Conservation (phyloP, 345 rosid species). For the Abelmoschus esculentus region DNA sequence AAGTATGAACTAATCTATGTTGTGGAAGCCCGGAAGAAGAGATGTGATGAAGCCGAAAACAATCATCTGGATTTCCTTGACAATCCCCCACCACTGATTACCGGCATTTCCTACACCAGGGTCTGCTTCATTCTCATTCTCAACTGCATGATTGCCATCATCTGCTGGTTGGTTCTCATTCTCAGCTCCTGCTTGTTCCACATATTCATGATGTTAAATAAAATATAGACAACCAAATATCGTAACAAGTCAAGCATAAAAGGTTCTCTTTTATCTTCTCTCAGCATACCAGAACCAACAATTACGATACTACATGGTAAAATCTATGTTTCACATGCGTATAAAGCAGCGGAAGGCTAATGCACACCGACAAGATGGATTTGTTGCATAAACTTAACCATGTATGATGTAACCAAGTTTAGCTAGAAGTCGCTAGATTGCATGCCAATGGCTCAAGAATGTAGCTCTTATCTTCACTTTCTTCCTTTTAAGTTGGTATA, state of each 20-base stretch:
- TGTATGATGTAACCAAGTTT: no score
- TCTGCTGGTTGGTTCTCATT: slow-evolving; percentile 48
- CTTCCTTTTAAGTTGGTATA: background rate
- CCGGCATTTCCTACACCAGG: slow-evolving; percentile 41
- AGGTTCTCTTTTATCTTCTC: no score
- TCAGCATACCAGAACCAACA: background rate
- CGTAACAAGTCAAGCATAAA: no score
- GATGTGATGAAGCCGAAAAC: slow-evolving; percentile 95
- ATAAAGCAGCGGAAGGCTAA: background rate
- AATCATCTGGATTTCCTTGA: slow-evolving; percentile 94
- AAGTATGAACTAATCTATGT: slow-evolving; percentile 52
- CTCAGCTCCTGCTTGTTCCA: slow-evolving; percentile 55
- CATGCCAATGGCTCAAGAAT: no score
- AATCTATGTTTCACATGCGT: background rate
- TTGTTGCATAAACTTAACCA: background rate
- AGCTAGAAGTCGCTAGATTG: background rate
- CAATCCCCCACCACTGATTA: slow-evolving; percentile 90
- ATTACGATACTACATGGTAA: background rate
- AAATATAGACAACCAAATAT: background rate
- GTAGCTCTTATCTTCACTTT: background rate
- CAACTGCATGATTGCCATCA: slow-evolving; percentile 47
- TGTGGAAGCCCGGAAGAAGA: slow-evolving; percentile 93
- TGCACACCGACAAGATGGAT: background rate
- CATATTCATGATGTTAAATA: slow-evolving; percentile 25
- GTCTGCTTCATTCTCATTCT: slow-evolving; percentile 45